These are phyloP conservation scores for Kurtzmaniella fragi DNA, from an alignment of 805 yeast species.

Conservation along the genomic window DNA sequence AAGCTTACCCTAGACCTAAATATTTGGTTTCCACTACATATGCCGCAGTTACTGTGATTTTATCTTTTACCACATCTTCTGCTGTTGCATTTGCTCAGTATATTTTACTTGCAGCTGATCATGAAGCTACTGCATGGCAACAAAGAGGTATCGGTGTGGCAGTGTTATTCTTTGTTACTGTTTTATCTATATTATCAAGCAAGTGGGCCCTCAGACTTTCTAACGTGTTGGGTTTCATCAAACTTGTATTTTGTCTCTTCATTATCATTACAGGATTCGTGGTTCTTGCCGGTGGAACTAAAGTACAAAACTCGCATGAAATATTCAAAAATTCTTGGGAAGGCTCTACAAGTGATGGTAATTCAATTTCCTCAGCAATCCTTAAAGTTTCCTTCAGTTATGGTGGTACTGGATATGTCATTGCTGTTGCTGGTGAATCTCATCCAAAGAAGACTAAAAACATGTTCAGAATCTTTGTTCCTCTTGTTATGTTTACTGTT, in stretches of 20 bases:
- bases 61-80: constrained; percentile 30
- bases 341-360: constrained; percentile 38
- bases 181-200: constrained; percentile 18
- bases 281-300: constrained; percentile 31
- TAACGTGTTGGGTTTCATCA: constrained; percentile 30
- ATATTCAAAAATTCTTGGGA: constrained; percentile 33
- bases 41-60: constrained; percentile 34
- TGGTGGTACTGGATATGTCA: constrained; percentile 36
- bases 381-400: constrained; percentile 41
- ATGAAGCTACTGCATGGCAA: constrained; percentile 24
- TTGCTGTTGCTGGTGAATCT: constrained; percentile 30
- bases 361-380: constrained; percentile 39
- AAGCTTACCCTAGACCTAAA: constrained; percentile 30
- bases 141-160: constrained; percentile 33
- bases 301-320: constrained; percentile 23
- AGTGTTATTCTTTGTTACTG: constrained; percentile 19
- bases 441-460: constrained; percentile 20
- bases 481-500: constrained; percentile 24
- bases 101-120: constrained; percentile 27
- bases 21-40: constrained; percentile 30
- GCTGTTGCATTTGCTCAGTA: constrained; percentile 35
- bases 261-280: constrained; percentile 30
- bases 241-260: constrained; percentile 27
- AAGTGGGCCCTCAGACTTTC: constrained; percentile 24
- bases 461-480: constrained; percentile 22